phyloP scores from a whole-genome alignment of 176 grass and related monocot species.

The Oryza meyeriana region DNA sequence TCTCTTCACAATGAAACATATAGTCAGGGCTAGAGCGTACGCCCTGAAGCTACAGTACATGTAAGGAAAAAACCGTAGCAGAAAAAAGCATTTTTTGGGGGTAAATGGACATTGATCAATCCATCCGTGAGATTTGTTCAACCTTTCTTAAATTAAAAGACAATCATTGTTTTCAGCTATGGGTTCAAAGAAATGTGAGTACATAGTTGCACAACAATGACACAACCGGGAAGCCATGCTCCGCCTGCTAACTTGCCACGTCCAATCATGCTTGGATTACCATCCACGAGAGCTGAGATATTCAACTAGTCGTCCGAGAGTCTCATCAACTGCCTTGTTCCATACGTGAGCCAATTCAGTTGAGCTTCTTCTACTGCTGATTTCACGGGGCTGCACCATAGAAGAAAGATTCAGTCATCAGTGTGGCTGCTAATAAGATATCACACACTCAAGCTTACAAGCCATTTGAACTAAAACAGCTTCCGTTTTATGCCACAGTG shows the following conservation, averaged over 20 bases:
- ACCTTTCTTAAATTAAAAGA: slow-evolving; percentile 17
- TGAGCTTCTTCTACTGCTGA: neutral
- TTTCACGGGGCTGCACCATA: slow-evolving; percentile 26
- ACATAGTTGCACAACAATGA: slow-evolving; percentile 17
- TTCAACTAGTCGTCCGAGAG: slow-evolving; percentile 46
- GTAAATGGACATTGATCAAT: slow-evolving; percentile 9
- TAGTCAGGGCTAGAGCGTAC: neutral
- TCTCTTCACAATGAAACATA: neutral
- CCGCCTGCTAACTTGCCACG: neutral
- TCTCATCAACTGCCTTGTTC: slow-evolving; percentile 59
- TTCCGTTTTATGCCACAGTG: neutral
- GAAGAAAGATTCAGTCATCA: neutral
- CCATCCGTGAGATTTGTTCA: neutral
- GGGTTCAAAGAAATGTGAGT: neutral
- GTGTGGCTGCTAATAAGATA: neutral
- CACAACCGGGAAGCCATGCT: neutral
- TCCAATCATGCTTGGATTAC: slow-evolving; percentile 31
- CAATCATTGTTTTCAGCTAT: neutral
- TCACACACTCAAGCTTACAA: neutral
- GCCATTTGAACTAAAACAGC: neutral
- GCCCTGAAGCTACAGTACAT: neutral
- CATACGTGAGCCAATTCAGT: slow-evolving; percentile 42
- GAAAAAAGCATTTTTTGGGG: neutral
- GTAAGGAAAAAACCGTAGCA: neutral
- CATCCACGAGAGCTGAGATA: slow-evolving; percentile 62